phyloP scores from a whole-genome alignment of 768 basidiomycete genomes.

The Phallus indusiatus region DNA sequence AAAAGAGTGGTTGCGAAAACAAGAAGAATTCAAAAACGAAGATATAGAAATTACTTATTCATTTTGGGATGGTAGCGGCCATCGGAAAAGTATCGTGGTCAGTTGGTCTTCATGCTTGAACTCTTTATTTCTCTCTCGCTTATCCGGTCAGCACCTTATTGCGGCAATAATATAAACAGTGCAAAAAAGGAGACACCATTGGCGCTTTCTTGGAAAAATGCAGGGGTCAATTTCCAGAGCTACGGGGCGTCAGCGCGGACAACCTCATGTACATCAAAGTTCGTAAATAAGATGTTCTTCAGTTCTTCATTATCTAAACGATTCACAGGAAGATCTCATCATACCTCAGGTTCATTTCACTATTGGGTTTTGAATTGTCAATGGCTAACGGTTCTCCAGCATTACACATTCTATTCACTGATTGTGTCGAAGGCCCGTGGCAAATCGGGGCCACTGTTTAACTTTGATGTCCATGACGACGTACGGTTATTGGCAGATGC shows the following conservation, averaged over 20 bases:
- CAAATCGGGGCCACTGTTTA: slow-evolving; percentile 96
- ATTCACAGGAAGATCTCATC: slow-evolving; percentile 82
- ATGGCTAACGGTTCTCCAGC: slow-evolving; percentile 37
- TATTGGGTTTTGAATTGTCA: slow-evolving; percentile 1
- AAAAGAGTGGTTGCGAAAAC: slow-evolving; percentile 75
- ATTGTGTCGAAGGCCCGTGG: slow-evolving; percentile 98
- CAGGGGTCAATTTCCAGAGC: slow-evolving; percentile 84
- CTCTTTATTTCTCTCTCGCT: neutral
- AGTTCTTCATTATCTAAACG: slow-evolving; percentile 7
- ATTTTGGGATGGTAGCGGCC: slow-evolving; percentile 98
- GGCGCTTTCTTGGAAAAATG: slow-evolving; percentile 87
- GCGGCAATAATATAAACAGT: slow-evolving; percentile 38
- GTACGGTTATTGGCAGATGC: slow-evolving; percentile 91
- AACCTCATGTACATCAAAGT: slow-evolving; percentile 99
- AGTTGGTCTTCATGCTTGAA: slow-evolving; percentile 22
- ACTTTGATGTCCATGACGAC: slow-evolving; percentile 98
- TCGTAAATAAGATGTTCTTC: slow-evolving; percentile 12
- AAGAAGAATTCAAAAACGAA: slow-evolving; percentile 59
- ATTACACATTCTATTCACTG: slow-evolving; percentile 97
- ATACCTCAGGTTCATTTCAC: slow-evolving; percentile 69
- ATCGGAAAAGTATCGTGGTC: slow-evolving; percentile 84
- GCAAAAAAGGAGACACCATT: slow-evolving; percentile 93
- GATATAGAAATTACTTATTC: slow-evolving; percentile 91
- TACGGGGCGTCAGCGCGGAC: slow-evolving; percentile 83
- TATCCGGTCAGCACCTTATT: slow-evolving; percentile 1